Evolutionary conservation across 2,329 filamentous ascomycete species (phyloP), one percentile per base, ranked within the genome.

Genomic region (Cercospora sp.): DNA sequence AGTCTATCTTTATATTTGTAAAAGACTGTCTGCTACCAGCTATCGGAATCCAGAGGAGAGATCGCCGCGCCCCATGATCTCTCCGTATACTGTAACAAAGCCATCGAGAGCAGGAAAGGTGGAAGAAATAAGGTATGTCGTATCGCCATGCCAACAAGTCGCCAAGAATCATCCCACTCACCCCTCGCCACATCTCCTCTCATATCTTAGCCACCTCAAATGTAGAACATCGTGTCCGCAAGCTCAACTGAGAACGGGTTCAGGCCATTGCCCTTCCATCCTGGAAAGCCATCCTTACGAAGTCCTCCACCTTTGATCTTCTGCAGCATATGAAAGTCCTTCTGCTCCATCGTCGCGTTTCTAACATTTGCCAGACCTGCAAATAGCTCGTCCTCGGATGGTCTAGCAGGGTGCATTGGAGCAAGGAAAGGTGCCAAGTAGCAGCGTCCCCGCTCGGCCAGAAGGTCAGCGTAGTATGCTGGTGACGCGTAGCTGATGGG

Each of bases 381-480:
- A 13, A n/a, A 28, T 3, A 59, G 6, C 37, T 43, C 5, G 2
- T 21, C 10, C 8, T 65, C 37, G 1, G 34, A 5, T 16, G 55
- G 55, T 3, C 53, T 21, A 0, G 24, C 34, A 9, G 6, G 0
- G 5, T 60, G 53, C 13, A 5, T 16, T 7, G 51, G 53, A 1
- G 58, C 26, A 8, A 67, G 26, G 37, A 68, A 65, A 13, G 40
- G 58, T 2, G 72, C 67, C 2, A 80, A 63, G 58, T 79, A 80
- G 21, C 24, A 21, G 2, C 75, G 68, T 0, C 75, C 80, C 1
- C 79, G 77, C 13, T 81, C 80, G 65, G 79, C 81, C 3, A 82
- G 74, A 1, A 74, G 74, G 60, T 81, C 79, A 8, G 80, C 80
- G 65, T 79, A 79, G 74, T 81, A 81, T 0, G 80, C 76, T 0